Evolutionary conservation across 2,329 filamentous ascomycete genomes (phyloP).

Genomic region (Aspergillus hiratsukae): DNA sequence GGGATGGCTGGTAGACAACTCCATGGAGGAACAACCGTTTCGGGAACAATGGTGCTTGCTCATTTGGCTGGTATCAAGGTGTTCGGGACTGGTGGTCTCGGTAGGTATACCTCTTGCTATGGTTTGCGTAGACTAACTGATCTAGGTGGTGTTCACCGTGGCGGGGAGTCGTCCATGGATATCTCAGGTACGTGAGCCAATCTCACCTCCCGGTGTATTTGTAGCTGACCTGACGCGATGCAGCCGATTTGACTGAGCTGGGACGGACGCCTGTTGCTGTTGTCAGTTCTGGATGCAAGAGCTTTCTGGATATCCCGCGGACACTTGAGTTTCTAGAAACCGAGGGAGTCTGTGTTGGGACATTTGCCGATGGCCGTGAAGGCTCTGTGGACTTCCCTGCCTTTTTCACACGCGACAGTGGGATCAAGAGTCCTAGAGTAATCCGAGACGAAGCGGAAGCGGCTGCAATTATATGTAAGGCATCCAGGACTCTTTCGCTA

Average conservation of each 20-base stretch:
- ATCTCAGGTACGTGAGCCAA: constrained; percentile 56
- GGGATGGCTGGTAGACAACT: constrained; percentile 62
- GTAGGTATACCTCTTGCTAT: constrained; percentile 18
- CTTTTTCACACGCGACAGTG: constrained; percentile 88
- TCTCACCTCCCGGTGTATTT: neutral
- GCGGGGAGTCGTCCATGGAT: constrained; percentile 81
- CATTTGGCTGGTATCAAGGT: constrained; percentile 82
- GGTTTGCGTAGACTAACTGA: constrained; percentile 11
- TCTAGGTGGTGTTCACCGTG: constrained; percentile 77
- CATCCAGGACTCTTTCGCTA: neutral
- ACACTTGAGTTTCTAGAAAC: constrained; percentile 79
- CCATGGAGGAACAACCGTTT: constrained; percentile 88
- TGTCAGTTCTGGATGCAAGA: constrained; percentile 87
- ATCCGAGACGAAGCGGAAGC: constrained; percentile 75
- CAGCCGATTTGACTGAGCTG: constrained; percentile 86
- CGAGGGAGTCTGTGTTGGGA: constrained; percentile 72
- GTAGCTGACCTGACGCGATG: constrained; percentile 1
- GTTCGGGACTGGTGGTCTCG: constrained; percentile 91
- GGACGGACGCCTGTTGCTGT: constrained; percentile 86
- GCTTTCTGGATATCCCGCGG: constrained; percentile 85
- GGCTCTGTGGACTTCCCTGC: constrained; percentile 79
- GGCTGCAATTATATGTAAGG: constrained; percentile 74
- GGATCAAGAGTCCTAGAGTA: constrained; percentile 70
- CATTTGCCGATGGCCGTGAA: constrained; percentile 76
- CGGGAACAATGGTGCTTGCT: constrained; percentile 88